Conservation (phyloP, 352 stramenopile genomes). For the Phytophthora tentaculata region DNA sequence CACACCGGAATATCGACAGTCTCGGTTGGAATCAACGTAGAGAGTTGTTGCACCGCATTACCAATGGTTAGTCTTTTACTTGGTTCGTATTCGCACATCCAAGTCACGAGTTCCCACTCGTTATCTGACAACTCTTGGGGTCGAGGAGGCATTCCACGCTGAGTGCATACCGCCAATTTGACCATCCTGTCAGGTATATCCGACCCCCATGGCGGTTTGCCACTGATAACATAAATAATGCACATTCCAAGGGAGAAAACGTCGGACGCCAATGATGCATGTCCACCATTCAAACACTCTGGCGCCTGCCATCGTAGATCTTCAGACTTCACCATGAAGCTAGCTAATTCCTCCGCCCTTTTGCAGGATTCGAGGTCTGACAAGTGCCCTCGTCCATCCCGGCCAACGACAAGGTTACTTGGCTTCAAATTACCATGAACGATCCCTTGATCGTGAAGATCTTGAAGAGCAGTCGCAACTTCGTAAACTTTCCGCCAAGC, state of each 20-base stretch:
- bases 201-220: background rate
- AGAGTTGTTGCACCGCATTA: background rate
- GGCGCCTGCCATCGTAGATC: background rate
- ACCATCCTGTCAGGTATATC: background rate
- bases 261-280: background rate
- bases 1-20: background rate
- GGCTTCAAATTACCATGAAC: background rate
- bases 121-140: background rate
- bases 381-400: background rate
- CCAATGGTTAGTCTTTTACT: background rate
- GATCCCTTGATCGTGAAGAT: background rate
- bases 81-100: background rate
- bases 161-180: background rate
- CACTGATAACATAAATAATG: background rate
- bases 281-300: background rate
- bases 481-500: background rate
- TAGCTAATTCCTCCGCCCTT: background rate
- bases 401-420: background rate
- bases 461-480: background rate
- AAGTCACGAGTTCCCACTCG: background rate
- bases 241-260: background rate
- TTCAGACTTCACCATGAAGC: background rate
- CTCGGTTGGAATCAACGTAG: background rate
- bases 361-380: background rate
- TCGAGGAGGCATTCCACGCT: background rate